Evolutionary conservation across 2,329 filamentous ascomycete genomes (phyloP), one percentile per base, ranked within the genome.

Genomic region (Stemphylium vesicarium): DNA sequence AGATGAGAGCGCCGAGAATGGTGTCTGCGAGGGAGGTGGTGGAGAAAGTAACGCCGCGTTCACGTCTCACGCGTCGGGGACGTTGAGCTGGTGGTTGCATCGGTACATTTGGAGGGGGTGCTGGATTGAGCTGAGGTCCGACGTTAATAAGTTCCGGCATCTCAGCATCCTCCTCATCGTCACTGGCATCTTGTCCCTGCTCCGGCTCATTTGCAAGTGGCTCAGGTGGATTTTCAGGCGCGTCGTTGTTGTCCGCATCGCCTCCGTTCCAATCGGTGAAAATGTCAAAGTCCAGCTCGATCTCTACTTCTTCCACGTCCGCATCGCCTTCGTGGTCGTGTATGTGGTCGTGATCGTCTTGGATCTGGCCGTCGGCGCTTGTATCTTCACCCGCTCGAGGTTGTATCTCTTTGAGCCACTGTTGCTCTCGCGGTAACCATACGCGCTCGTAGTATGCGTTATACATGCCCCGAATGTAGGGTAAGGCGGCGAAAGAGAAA

Each of bases 1-100:
- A 91, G 11, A 96, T 80, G 2, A 99, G 78, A 1, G 88, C 88
- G 5, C 88, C 88, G 29, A 90, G 79, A 35, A 89, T 78, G 0
- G 82, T 83, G 57, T 86, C 82, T 0, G 84, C 83, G 26, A 89
- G 74, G 29, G 80, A 80, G 31, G 79, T 80, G 11, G 82, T 81
- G 22, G 81, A 81, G 60, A 85, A 78, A 29, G 82, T 78, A 4
- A 85, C 75, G 47, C 80, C 79, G 48, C 81, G 78, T 44, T 78
- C 78, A 70, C 63, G 78, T 62, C 72, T 68, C n/a, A 64, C 50
- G 32, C 68, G 69, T n/a, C 64, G 62, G 18, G 64, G 66, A 31
- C 62, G 69, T 3, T 60, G 60, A 1, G 49, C 53, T n/a, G 59
- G 63, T 1, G 59, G 63, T 42, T 63, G 63, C 26, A 54, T 53